Evolutionary conservation across 1,284 basidiomycete species (phyloP).

Genomic region (Moesziomyces parantarcticus): DNA sequence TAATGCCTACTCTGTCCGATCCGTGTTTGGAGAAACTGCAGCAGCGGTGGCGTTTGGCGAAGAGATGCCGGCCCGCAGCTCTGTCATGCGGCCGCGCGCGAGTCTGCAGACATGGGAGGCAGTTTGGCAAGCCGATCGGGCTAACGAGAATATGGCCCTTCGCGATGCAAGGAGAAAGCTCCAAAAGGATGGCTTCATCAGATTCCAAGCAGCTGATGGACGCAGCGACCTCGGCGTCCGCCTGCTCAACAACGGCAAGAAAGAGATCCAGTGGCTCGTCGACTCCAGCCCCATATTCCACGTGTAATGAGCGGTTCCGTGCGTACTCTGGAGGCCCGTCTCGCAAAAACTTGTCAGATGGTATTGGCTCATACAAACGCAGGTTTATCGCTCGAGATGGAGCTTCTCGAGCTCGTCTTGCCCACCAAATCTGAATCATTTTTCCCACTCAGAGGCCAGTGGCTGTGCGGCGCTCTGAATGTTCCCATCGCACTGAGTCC

Average conservation of each 20-base stretch:
- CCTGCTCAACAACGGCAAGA: not conserved
- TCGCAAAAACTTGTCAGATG: too few relatives aligned
- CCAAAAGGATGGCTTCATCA: not conserved
- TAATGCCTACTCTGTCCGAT: not conserved
- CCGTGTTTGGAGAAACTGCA: slow-evolving; percentile 10
- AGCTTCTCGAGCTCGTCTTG: too few relatives aligned
- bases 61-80: not conserved
- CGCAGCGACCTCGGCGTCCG: not conserved
- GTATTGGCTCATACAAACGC: too few relatives aligned
- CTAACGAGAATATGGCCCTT: not conserved
- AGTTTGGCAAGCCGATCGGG: not conserved
- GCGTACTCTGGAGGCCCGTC: not conserved
- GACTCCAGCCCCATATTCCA: not conserved
- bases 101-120: not conserved
- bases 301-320: not conserved
- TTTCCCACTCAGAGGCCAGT: too few relatives aligned
- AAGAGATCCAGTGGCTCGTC: not conserved
- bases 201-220: not conserved
- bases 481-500: too few relatives aligned
- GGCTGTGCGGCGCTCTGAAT: too few relatives aligned
- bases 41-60: slow-evolving; percentile 10
- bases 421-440: too few relatives aligned
- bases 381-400: too few relatives aligned
- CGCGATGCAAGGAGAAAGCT: not conserved
- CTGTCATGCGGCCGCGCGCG: too few relatives aligned